A percentile compares a stretch with the other conserved stretches of the same genome.
Evolutionary conservation across 2,329 filamentous ascomycete species (phyloP).

Genomic region (Alternaria infectoria): DNA sequence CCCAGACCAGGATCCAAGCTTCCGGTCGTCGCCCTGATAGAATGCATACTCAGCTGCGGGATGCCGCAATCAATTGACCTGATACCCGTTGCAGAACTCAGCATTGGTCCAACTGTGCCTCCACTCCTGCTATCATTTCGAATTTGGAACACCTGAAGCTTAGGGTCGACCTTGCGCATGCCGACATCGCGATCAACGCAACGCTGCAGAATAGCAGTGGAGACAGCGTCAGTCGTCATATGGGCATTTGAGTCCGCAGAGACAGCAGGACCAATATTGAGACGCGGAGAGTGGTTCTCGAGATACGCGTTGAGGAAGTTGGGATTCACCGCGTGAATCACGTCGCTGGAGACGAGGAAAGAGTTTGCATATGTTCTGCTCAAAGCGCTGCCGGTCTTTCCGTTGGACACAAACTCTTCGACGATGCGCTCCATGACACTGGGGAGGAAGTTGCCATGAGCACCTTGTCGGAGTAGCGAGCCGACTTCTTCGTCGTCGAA

Average conservation of each 20-base stretch:
- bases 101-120: constrained; percentile 93
- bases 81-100: constrained; percentile 80
- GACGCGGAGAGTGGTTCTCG: constrained; percentile 80
- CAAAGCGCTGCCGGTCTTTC: constrained; percentile 61
- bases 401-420: constrained; percentile 64
- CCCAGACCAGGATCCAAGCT: constrained; percentile 85
- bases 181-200: constrained; percentile 69
- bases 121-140: constrained; percentile 88
- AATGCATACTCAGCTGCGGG: constrained; percentile 93
- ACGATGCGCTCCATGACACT: constrained; percentile 80
- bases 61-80: constrained; percentile 86
- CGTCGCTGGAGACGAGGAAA: constrained; percentile 91
- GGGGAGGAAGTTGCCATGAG: constrained; percentile 86
- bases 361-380: constrained; percentile 88
- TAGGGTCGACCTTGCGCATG: constrained; percentile 53
- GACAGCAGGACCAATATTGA: constrained; percentile 87
- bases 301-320: constrained; percentile 89
- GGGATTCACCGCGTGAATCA: constrained; percentile 91
- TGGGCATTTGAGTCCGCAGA: constrained; percentile 87
- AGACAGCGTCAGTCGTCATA: constrained; percentile 93
- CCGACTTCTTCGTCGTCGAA: constrained; percentile 99
- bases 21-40: constrained; percentile 86
- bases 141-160: constrained; percentile 90
- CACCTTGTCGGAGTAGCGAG: constrained; percentile 86
- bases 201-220: constrained; percentile 77